Evolutionary conservation across 371 early-diverging fungal genomes (phyloP).

Genomic region (Mucor irregularis): DNA sequence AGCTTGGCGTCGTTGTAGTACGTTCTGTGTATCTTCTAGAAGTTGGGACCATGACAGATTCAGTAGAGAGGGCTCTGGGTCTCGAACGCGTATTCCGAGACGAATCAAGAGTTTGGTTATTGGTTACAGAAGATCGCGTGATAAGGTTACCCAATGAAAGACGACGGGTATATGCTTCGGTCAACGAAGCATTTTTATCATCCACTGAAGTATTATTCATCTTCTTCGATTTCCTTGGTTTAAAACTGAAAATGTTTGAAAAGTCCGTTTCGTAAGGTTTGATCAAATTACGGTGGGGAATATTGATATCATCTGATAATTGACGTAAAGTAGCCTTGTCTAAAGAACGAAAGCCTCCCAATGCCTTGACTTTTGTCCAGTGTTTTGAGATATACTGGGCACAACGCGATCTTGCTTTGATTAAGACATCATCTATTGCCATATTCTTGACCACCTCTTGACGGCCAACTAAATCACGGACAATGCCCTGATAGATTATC

Average conservation of each 20-base stretch:
- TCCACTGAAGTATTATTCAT: background rate
- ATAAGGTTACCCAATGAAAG: constrained; percentile 22
- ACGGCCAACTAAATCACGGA: constrained; percentile 43
- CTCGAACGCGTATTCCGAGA: background rate
- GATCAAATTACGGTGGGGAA: constrained; percentile 24
- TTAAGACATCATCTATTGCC: constrained; percentile 43
- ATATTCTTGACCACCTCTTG: constrained; percentile 46
- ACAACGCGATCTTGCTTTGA: constrained; percentile 33
- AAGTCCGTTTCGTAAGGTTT: constrained; percentile 31
- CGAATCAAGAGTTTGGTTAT: background rate
- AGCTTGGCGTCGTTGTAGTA: too few species aligned
- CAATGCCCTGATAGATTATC: constrained; percentile 48
- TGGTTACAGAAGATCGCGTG: background rate
- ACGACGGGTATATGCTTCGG: constrained; percentile 12
- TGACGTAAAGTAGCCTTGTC: constrained; percentile 36
- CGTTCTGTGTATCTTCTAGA: too few species aligned
- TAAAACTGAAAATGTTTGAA: constrained; percentile 28
- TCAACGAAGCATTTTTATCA: constrained; percentile 5
- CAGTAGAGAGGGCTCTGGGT: constrained; percentile 23
- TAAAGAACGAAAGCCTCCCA: constrained; percentile 32
- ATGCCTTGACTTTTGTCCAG: constrained; percentile 36
- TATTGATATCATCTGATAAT: constrained; percentile 35
- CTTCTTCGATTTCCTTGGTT: constrained; percentile 23
- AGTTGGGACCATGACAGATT: background rate
- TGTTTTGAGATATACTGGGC: constrained; percentile 30